phyloP scores from a whole-genome alignment of 768 basidiomycete species.

The Lactarius deliciosus region DNA sequence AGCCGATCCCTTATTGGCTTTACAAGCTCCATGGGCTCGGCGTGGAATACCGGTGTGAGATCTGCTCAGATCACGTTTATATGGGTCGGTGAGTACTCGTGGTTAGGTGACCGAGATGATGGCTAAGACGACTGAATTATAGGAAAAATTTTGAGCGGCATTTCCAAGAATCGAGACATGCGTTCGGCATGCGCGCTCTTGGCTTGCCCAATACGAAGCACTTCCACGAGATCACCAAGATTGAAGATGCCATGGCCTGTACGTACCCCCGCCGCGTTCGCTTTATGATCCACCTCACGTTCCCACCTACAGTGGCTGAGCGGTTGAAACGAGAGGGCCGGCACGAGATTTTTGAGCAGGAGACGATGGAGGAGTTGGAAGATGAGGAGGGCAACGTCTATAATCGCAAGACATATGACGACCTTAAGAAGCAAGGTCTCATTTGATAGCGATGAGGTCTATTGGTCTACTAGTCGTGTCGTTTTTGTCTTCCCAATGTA shows the following conservation, averaged over 20 bases:
- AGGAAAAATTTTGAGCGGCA: conserved; percentile 97
- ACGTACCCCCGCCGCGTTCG: conserved; percentile 38
- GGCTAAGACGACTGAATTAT: conserved; percentile 2
- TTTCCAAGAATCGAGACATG: conserved; percentile 96
- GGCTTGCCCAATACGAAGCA: conserved; percentile 98
- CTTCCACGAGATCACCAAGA: conserved; percentile 97
- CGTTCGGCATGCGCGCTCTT: conserved; percentile 96
- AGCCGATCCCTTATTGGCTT: conserved; percentile 98
- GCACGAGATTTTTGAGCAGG: conserved; percentile 88
- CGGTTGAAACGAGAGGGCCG: conserved; percentile 97
- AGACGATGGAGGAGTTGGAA: conserved; percentile 97
- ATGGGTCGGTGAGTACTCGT: conserved; percentile 75
- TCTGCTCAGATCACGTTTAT: conserved; percentile 95
- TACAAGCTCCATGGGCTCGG: conserved; percentile 98
- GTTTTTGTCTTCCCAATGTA: neutral
- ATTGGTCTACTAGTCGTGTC: no score
- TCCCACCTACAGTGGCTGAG: conserved; percentile 72
- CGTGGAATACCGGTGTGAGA: conserved; percentile 97
- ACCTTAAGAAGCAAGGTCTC: conserved; percentile 92
- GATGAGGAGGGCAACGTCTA: conserved; percentile 99
- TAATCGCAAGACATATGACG: conserved; percentile 96
- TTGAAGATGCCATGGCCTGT: conserved; percentile 95
- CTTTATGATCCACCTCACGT: neutral
- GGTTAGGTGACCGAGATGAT: neutral
- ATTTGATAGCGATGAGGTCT: conserved; percentile 44